Evolutionary conservation across 2,329 filamentous ascomycete species (phyloP), one percentile per base, ranked within the genome.

Genomic region (Microsporum canis): DNA sequence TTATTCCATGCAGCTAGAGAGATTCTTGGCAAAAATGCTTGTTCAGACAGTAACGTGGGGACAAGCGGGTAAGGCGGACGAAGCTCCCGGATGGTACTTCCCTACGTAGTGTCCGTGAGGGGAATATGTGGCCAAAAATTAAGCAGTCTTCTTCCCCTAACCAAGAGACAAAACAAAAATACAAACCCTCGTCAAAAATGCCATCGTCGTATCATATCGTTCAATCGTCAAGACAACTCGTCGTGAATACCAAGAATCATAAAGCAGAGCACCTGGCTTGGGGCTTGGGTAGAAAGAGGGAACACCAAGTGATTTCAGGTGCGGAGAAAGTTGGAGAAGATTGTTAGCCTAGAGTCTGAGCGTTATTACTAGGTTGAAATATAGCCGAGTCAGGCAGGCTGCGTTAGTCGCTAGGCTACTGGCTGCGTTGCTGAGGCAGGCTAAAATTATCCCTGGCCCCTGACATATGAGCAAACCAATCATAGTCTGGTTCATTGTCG

Each of bases 401-500:
- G 31, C 10, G 31, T 36, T 55, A 31, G 33, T 29, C 49, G 14
- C 34, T 55, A 31, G 49, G 12, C 49, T 31, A 36, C 5, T 55
- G 49, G 49, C n/a, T 17, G 29, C 36, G 41, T 41, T 57, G 17
- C 55, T 57, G 55, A n/a, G 55, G 14, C 23, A 41, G 27, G 36
- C 10, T 57, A 57, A 41, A 39, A 41, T 43, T 43, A 57, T 57
- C 55, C 55, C 36, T 41, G 5, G 34, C 10, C 27, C 23, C 55
- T 14, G 55, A 27, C 55, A 57, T 57, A 49, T 59, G 39, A 12
- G 61, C 39, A 57, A 63, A 39, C 65, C 65, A 64, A 53, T 65
- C 61, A 34, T 60, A 58, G 10, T 68, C 68, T 38, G 65, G 63
- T 36, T 69, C 68, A 34, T 67, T 68, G 57, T 69, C 68, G 45